Evolutionary conservation across 768 basidiomycete species (phyloP).

Genomic region (Hydnomerulius pinastri): DNA sequence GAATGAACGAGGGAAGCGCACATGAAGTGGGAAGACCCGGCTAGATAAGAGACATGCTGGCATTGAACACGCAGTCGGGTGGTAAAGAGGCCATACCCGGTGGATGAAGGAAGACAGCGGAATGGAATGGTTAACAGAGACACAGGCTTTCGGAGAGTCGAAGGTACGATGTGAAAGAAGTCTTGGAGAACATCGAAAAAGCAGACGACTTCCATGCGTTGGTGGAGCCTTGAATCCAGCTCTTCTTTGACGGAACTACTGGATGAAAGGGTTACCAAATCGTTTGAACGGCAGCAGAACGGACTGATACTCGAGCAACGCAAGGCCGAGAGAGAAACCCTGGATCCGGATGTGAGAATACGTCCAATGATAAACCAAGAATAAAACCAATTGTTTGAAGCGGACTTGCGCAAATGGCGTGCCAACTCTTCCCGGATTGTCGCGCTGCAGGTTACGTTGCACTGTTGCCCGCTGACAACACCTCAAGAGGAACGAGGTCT

Average conservation of each 20-base stretch:
- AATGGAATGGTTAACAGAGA: constrained; percentile 4
- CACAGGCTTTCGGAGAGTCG: constrained; percentile 17
- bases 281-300: constrained; percentile 9
- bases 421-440: constrained; percentile 20
- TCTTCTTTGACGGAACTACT: constrained; percentile 14
- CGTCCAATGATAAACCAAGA: constrained; percentile 10
- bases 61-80: constrained; percentile 17
- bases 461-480: constrained; percentile 11
- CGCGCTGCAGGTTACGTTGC: constrained; percentile 15
- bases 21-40: constrained; percentile 15
- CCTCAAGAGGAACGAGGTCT: constrained; percentile 10
- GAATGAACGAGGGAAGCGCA: constrained; percentile 12
- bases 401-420: constrained; percentile 32
- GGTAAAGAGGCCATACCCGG: constrained; percentile 23
- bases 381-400: constrained; percentile 20
- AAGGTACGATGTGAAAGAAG: not conserved
- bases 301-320: not conserved
- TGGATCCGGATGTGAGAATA: constrained; percentile 16
- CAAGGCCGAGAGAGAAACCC: constrained; percentile 27
- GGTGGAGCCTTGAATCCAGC: constrained; percentile 30
- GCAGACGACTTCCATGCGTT: constrained; percentile 26
- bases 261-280: constrained; percentile 26
- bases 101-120: constrained; percentile 3
- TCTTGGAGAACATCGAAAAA: constrained; percentile 10
- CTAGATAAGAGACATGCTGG: constrained; percentile 28